A percentile compares a stretch with the other conserved stretches of the same genome.
These are phyloP conservation scores for Musa beccarii DNA, from an alignment of 176 grass and related monocot species.

Conservation along the genomic window DNA sequence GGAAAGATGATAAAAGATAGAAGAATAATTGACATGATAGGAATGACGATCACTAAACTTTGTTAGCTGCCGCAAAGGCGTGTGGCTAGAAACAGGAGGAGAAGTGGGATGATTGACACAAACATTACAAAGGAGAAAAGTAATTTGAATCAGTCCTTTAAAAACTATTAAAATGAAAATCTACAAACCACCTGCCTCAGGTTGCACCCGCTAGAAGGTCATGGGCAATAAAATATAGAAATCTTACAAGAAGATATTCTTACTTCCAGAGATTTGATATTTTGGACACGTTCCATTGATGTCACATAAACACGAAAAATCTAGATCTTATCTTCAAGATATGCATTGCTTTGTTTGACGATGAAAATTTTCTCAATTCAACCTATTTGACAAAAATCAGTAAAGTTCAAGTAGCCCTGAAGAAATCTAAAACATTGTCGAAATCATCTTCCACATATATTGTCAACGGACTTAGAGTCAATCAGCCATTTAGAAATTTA, in stretches of 20 bases:
- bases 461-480: too few relatives aligned
- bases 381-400: neutral
- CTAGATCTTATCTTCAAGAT: too few relatives aligned
- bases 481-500: too few relatives aligned
- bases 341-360: neutral
- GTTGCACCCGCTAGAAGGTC: neutral
- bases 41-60: too few relatives aligned
- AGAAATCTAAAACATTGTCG: too few relatives aligned
- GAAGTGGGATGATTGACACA: neutral
- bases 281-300: neutral
- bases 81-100: neutral
- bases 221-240: neutral
- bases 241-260: neutral
- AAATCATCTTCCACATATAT: too few relatives aligned
- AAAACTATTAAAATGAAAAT: neutral
- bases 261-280: neutral
- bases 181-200: neutral
- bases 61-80: too few relatives aligned
- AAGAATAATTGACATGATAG: too few relatives aligned
- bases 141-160: neutral
- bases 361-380: neutral
- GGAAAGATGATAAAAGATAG: too few relatives aligned
- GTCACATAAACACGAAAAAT: neutral
- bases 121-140: neutral
- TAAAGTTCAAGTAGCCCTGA: too few relatives aligned